phyloP scores from a whole-genome alignment of 2,329 filamentous ascomycete genomes.

The Triangularia verruculosa region DNA sequence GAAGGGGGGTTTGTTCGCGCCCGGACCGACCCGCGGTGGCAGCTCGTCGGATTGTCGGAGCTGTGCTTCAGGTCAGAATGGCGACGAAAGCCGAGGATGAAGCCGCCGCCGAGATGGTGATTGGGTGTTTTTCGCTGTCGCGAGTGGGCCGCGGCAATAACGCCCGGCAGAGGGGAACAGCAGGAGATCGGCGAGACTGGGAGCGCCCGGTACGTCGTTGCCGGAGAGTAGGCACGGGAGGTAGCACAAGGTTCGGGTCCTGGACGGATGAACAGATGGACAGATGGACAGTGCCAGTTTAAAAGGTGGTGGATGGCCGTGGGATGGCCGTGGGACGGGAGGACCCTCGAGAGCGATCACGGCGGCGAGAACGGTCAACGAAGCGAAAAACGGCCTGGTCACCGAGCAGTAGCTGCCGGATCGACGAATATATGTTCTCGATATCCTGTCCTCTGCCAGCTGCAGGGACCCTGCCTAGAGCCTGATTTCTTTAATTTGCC shows the following conservation, averaged over 20 bases:
- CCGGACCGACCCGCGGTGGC: slow-evolving; percentile 26
- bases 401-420: not conserved
- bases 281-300: not conserved
- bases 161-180: slow-evolving; percentile 21
- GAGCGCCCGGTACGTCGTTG: slow-evolving; percentile 8
- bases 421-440: not conserved
- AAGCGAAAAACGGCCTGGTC: slow-evolving; percentile 4
- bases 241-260: not conserved
- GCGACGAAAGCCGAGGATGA: slow-evolving; percentile 27
- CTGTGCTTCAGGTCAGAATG: slow-evolving; percentile 20
- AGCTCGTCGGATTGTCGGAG: slow-evolving; percentile 23
- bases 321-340: too few relatives aligned
- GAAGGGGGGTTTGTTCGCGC: slow-evolving; percentile 10
- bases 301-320: not conserved
- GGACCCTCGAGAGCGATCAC: not conserved
- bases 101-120: slow-evolving; percentile 15
- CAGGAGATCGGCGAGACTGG: slow-evolving; percentile 6
- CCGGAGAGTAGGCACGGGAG: not conserved
- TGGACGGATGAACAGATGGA: not conserved
- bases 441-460: not conserved
- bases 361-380: slow-evolving; percentile 4
- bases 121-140: slow-evolving; percentile 17
- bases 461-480: slow-evolving; percentile 14
- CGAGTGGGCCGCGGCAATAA: slow-evolving; percentile 23
- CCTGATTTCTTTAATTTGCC: slow-evolving; percentile 3